Evolutionary conservation across 2,329 filamentous ascomycete genomes (phyloP).

Genomic region (Cytospora paraplurivora): DNA sequence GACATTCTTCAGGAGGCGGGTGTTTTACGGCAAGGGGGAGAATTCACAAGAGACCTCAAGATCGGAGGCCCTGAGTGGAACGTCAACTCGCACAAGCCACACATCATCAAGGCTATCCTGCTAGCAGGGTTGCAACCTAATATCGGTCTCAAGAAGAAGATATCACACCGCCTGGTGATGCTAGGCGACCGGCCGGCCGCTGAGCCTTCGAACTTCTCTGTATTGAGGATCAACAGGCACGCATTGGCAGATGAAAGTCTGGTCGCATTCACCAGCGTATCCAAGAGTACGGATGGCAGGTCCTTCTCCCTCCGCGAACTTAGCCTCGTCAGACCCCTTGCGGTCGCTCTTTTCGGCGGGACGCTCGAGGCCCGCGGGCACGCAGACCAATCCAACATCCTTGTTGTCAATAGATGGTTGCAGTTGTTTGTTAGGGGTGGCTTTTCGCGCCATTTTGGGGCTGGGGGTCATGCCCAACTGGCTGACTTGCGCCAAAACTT

Average conservation of each 20-base stretch:
- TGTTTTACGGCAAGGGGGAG: constrained; percentile 34
- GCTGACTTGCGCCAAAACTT: constrained; percentile 3
- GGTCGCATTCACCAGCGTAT: constrained; percentile 8
- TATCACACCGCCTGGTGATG: neutral
- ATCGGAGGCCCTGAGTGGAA: constrained; percentile 44
- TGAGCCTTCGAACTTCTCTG: constrained; percentile 5
- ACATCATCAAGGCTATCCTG: constrained; percentile 50
- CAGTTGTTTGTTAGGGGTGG: constrained; percentile 2
- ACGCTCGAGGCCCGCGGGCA: neutral
- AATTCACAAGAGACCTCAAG: neutral
- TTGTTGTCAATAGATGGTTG: constrained; percentile 20
- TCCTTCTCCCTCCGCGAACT: constrained; percentile 13
- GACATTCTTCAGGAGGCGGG: constrained; percentile 40
- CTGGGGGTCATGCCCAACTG: neutral
- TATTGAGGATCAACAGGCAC: constrained; percentile 5
- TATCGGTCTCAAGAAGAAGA: constrained; percentile 36
- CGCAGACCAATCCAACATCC: neutral
- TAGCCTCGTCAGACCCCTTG: constrained; percentile 1
- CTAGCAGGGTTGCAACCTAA: constrained; percentile 49
- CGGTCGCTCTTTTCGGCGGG: constrained; percentile 15
- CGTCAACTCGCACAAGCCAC: constrained; percentile 44
- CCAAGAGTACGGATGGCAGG: neutral
- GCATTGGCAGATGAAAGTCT: neutral
- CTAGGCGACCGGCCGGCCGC: neutral
- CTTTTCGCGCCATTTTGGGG: neutral